Percentiles rank a stretch among this genome's conserved stretches.
These are phyloP conservation scores for Ettlia oleoabundans DNA, from an alignment of 139 green algal genomes.

Conservation along the genomic window DNA sequence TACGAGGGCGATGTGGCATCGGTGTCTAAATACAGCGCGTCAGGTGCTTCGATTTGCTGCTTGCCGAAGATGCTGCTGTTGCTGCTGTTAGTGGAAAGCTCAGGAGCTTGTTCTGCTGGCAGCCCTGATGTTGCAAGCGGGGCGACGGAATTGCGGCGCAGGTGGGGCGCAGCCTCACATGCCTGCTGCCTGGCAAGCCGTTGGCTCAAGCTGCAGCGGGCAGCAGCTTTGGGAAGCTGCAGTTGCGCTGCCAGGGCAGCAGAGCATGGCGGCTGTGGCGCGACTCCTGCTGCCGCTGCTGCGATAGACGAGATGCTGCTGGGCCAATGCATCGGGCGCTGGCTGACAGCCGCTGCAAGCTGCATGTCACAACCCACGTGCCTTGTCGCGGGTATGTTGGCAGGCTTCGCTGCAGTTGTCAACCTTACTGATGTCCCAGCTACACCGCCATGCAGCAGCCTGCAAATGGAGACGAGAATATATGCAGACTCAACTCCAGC, in stretches of 20 bases:
- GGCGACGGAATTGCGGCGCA: no score
- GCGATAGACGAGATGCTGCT: background rate
- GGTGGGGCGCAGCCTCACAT: background rate
- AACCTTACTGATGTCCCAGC: no score
- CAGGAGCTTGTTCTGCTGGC: no score
- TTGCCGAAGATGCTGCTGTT: background rate
- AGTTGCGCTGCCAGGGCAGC: slow-evolving; percentile 2
- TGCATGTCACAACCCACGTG: background rate
- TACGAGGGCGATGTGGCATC: background rate
- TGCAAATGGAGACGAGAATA: no score
- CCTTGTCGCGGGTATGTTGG: no score
- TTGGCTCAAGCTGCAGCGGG: background rate
- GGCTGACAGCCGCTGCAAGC: background rate
- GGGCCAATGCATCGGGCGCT: background rate
- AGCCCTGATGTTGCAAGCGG: no score
- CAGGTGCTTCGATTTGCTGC: background rate
- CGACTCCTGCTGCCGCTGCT: background rate
- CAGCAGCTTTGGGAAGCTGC: background rate
- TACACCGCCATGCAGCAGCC: no score
- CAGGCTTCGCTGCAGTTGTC: no score
- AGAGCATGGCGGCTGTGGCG: background rate
- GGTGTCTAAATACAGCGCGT: background rate
- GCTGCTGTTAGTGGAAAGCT: no score
- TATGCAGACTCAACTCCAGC: no score
- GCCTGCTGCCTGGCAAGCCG: background rate